A percentile compares a stretch with the other conserved stretches of the same genome.
Evolutionary conservation across 2,329 filamentous ascomycete genomes (phyloP).

Genomic region (Chalara sp.): DNA sequence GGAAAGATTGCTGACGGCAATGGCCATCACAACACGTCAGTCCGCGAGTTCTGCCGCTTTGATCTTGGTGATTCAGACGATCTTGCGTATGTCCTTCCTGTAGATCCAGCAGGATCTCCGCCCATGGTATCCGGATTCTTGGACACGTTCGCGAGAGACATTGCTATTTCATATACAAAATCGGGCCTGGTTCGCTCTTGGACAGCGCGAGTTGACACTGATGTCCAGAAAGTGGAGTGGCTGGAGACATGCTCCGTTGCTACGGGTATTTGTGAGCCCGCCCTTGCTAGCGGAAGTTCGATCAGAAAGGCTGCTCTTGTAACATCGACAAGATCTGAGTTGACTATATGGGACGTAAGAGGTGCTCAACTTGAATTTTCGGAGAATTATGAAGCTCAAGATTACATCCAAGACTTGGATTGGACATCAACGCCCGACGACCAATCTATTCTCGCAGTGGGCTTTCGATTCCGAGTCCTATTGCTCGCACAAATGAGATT

Average conservation of each 20-base stretch:
- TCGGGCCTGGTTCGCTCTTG: slow-evolving; percentile 73
- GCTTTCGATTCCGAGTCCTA: slow-evolving; percentile 79
- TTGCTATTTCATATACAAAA: slow-evolving; percentile 77
- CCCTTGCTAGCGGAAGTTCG: slow-evolving; percentile 77
- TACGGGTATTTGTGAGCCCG: slow-evolving; percentile 65
- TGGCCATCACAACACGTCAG: slow-evolving; percentile 30
- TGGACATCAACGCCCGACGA: slow-evolving; percentile 90
- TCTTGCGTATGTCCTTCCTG: slow-evolving; percentile 64
- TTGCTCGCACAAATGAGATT: slow-evolving; percentile 84
- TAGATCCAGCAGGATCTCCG: slow-evolving; percentile 75
- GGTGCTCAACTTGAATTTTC: slow-evolving; percentile 77
- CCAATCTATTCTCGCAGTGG: slow-evolving; percentile 86
- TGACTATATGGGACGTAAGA: slow-evolving; percentile 89
- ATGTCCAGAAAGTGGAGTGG: slow-evolving; percentile 65
- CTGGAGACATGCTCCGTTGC: slow-evolving; percentile 75
- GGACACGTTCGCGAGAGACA: slow-evolving; percentile 78
- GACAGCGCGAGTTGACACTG: slow-evolving; percentile 67
- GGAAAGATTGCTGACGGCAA: slow-evolving; percentile 30
- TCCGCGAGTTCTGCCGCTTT: slow-evolving; percentile 67
- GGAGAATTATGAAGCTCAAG: slow-evolving; percentile 64
- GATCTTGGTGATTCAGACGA: slow-evolving; percentile 54
- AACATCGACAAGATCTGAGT: slow-evolving; percentile 61
- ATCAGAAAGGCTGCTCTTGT: slow-evolving; percentile 83
- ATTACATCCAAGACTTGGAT: slow-evolving; percentile 78
- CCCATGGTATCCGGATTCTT: slow-evolving; percentile 70